A percentile compares a stretch with the other conserved stretches of the same genome.
phyloP scores from a whole-genome alignment of 2,329 filamentous ascomycete species.

The Acrocalymma vagum region DNA sequence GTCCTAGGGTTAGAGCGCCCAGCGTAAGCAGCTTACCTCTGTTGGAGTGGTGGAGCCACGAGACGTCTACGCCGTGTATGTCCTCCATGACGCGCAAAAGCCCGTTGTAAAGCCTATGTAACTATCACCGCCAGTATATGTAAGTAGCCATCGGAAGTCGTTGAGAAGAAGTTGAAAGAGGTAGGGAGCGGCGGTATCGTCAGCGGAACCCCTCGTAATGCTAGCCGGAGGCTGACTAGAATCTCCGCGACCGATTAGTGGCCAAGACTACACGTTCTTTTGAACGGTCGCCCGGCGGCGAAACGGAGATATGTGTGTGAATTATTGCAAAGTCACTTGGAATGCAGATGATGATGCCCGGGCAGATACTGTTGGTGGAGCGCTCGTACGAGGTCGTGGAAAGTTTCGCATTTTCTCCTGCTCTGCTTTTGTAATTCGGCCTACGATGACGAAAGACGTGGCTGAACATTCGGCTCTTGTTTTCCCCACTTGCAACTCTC shows the following conservation, averaged over 20 bases:
- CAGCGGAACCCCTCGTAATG: slow-evolving; percentile 37
- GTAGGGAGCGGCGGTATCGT: slow-evolving; percentile 26
- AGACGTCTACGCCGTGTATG: slow-evolving; percentile 84
- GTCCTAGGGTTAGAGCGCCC: slow-evolving; percentile 31
- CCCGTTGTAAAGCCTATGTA: slow-evolving; percentile 26
- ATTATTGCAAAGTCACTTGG: too few relatives aligned
- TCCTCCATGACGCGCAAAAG: slow-evolving; percentile 70
- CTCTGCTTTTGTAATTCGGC: too few relatives aligned
- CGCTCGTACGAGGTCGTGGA: too few relatives aligned
- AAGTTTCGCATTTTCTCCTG: too few relatives aligned
- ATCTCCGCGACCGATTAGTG: too few relatives aligned
- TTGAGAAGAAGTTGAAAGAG: slow-evolving; percentile 14
- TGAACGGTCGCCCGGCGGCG: too few relatives aligned
- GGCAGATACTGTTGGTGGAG: too few relatives aligned
- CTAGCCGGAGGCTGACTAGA: slow-evolving; percentile 35
- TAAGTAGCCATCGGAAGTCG: slow-evolving; percentile 35
- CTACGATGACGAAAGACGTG: slow-evolving; percentile 23
- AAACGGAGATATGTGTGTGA: too few relatives aligned
- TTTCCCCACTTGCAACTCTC: slow-evolving; percentile 9
- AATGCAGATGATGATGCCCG: too few relatives aligned
- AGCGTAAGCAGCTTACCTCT: slow-evolving; percentile 70
- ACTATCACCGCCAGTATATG: slow-evolving; percentile 31
- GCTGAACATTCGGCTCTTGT: slow-evolving; percentile 28
- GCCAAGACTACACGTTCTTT: too few relatives aligned
- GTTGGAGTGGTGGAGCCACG: slow-evolving; percentile 86